Percentiles rank a stretch among this genome's conserved stretches.
phyloP scores from a whole-genome alignment of 805 yeast species.

The Cyberlindnera euphorbiae region DNA sequence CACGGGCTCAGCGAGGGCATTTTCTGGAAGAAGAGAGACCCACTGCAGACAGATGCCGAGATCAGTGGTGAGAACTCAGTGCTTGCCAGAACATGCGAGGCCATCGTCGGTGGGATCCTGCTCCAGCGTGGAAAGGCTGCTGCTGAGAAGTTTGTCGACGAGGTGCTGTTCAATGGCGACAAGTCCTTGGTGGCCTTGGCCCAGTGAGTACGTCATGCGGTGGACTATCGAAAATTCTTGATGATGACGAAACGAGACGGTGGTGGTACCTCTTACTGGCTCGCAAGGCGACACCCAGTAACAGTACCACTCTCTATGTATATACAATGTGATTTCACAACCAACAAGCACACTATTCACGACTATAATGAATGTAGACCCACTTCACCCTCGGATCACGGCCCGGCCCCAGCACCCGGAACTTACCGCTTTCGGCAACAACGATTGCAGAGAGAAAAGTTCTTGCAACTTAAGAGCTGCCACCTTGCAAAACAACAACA shows the following conservation, averaged over 20 bases:
- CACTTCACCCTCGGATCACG: neutral
- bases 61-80: slow-evolving; percentile 54
- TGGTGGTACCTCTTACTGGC: no score
- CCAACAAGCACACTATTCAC: no score
- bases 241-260: no score
- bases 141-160: slow-evolving; percentile 56
- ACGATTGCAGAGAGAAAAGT: no score
- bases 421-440: no score
- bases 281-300: no score
- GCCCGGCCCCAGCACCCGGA: no score
- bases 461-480: no score
- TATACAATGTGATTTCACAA: no score
- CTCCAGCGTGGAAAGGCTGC: slow-evolving; percentile 52
- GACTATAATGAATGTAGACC: neutral
- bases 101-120: slow-evolving; percentile 67
- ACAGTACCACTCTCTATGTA: neutral
- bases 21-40: slow-evolving; percentile 63
- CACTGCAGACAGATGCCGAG: slow-evolving; percentile 37
- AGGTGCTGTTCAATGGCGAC: slow-evolving; percentile 34
- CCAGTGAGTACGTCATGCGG: no score
- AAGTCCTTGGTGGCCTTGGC: slow-evolving; percentile 21
- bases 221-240: no score
- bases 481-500: neutral
- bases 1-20: slow-evolving; percentile 46
- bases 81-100: slow-evolving; percentile 47